phyloP scores from a whole-genome alignment of 176 grass and related monocot species.

The Neostapfia colusana region DNA sequence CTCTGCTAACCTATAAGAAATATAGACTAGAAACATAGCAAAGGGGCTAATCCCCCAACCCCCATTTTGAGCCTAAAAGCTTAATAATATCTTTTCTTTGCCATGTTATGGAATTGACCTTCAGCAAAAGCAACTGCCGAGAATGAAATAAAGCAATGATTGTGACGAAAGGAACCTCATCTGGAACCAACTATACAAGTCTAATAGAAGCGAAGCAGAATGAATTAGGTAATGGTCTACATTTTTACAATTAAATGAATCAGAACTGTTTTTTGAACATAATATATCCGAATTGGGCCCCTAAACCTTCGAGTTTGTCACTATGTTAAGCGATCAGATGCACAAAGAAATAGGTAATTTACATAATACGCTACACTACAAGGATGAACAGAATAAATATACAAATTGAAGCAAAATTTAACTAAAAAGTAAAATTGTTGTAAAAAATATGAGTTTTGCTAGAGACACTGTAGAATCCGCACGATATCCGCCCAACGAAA shows the following conservation, averaged over 20 bases:
- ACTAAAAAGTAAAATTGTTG: background rate
- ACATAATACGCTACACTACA: background rate
- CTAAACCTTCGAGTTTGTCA: background rate
- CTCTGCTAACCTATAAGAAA: background rate
- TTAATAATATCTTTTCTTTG: background rate
- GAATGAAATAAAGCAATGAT: slow-evolving; percentile 34
- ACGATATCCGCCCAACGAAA: background rate
- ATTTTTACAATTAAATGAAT: background rate
- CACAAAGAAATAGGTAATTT: background rate
- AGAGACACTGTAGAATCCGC: slow-evolving; percentile 11
- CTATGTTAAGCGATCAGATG: background rate
- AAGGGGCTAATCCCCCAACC: background rate
- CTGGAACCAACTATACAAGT: slow-evolving; percentile 22
- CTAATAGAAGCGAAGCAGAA: slow-evolving; percentile 27
- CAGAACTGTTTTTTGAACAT: background rate
- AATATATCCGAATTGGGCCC: background rate
- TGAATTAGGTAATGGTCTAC: background rate
- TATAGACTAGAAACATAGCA: background rate
- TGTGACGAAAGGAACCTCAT: background rate
- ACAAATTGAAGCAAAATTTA: background rate
- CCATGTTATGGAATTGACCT: slow-evolving; percentile 17
- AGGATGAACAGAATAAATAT: background rate
- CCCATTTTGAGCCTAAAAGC: background rate
- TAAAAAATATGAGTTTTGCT: background rate
- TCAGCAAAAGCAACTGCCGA: slow-evolving; percentile 31